phyloP scores from a whole-genome alignment of 768 basidiomycete species.

The Lentinula lateritia region DNA sequence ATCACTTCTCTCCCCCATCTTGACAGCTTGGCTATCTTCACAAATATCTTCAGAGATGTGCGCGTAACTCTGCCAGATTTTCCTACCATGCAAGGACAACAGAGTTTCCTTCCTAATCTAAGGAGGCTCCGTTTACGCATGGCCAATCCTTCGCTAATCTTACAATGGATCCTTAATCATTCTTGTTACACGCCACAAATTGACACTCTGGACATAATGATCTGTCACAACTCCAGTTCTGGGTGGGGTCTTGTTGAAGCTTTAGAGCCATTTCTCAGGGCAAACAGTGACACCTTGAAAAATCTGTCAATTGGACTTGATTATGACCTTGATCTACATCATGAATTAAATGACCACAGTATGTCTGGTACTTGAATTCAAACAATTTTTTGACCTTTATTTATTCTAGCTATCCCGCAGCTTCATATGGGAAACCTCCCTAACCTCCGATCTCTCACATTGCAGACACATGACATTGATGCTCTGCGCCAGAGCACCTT shows the following conservation, averaged over 20 bases:
- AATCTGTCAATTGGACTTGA: neutral
- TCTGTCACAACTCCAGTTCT: neutral
- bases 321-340: neutral
- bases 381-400: neutral
- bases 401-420: neutral
- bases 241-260: constrained; percentile 4
- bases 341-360: neutral
- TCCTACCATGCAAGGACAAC: neutral
- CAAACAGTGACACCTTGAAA: constrained; percentile 3
- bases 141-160: constrained; percentile 2
- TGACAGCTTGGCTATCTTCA: constrained; percentile 2
- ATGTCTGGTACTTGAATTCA: no score
- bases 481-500: neutral
- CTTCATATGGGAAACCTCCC: neutral
- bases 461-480: neutral
- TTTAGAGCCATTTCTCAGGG: neutral
- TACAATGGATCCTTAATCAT: neutral
- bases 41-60: neutral
- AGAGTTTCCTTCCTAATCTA: neutral
- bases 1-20: constrained; percentile 2
- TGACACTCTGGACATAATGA: neutral
- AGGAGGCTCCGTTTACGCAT: constrained; percentile 1
- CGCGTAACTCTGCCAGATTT: neutral
- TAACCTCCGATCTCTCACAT: constrained; percentile 1
- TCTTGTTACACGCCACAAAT: constrained; percentile 1